Base-by-base conservation (phyloP, 1,284 basidiomycete species). In the Stygiomarasmius scandens region DNA sequence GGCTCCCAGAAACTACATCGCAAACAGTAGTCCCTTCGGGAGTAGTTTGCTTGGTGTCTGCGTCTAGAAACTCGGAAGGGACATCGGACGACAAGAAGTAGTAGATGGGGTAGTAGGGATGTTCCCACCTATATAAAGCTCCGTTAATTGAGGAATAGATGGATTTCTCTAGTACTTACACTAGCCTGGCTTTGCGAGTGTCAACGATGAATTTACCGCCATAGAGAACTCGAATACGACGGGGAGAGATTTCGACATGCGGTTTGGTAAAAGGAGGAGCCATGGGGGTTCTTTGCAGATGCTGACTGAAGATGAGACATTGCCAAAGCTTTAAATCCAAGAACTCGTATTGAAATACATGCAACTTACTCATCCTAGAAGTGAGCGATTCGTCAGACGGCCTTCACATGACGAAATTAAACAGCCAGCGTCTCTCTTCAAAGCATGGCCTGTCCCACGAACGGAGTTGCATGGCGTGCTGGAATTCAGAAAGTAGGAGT, bases 171-270 rank as follows among this genome's bases (percentile, higher is more conserved):
- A 22, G 4, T 14, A 72, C 84, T 65, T 66, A 87, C 86, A 85
- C 84, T 24, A 86, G 74, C 63, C 82, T 85, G 6, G 84, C 77
- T 22, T 78, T 72, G 38, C 59, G 72, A 4, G 82, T 81, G 63
- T 87, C 85, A 46, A 86, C 74, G 45, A 87, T 67, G 54, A 79
- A 81, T 59, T 77, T 66, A 2, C 82, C 82, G 1, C 68, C 74
- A 54, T 82, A 84, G 27, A 85, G 68, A 4, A 80, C 83, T 54
- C 84, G 77, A 16, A 87, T 72, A 19, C 84, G 80, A 64, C 77
- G 85, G 19, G 65, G 67, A n/a, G 71, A 74, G 52, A 74, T 66
- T 64, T 84, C 80, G 16, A 79, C 69, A 58, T 75, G 69, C 5
- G 73, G 73, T 19, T 73, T 63, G 36, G 69, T 63, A 52, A 71